Evolutionary conservation across 495 filamentous ascomycete genomes (phyloP), one percentile per base, ranked within the genome.

Genomic region (Xylaria sp.): DNA sequence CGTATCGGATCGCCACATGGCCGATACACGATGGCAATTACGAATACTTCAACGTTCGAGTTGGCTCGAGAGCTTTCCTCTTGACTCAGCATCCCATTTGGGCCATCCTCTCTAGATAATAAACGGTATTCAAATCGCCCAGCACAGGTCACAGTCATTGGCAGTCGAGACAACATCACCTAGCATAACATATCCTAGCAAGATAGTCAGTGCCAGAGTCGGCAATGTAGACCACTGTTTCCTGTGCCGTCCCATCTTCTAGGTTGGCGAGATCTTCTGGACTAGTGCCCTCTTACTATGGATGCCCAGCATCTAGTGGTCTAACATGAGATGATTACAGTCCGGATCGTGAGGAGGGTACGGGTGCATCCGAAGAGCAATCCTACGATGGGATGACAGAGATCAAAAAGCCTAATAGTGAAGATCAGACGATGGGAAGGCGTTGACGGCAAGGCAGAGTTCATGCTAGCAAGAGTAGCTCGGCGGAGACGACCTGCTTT

Each of bases 1-100:
- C 68, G 72, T 67, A 74, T 75, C 57, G 77, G 75, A 74, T 74
- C 75, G 70, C 65, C 59, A 61, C 35, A 41, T 68, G 53, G 46
- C 65, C 65, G 65, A 12, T n/a, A 52, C 31, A 12, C 21, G 55
- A 35, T 31, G 53, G 29, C 50, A 43, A 41, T 44, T 50, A 68
- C 35, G 29, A 50, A 52, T 52, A 37, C 26, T 65, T 31, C 31
- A 14, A 37, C 12, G 31, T 37, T 2, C 2, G 17, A 33, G 61
- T 50, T 12, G 61, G 19, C 40, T 63, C 29, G 29, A 65, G 44
- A 19, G 31, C 40, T 29, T 17, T 65, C 14, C 21, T 44, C 40
- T 63, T 44, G 5, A 1, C 1, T 31, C 33, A 6, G 14, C 5
- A 37, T 50, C 11, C 17, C n/a, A 26, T n/a, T 50, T 9, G 7